Conservation (phyloP, 2,329 filamentous ascomycete species). For the Pseudopyricularia javanii region DNA sequence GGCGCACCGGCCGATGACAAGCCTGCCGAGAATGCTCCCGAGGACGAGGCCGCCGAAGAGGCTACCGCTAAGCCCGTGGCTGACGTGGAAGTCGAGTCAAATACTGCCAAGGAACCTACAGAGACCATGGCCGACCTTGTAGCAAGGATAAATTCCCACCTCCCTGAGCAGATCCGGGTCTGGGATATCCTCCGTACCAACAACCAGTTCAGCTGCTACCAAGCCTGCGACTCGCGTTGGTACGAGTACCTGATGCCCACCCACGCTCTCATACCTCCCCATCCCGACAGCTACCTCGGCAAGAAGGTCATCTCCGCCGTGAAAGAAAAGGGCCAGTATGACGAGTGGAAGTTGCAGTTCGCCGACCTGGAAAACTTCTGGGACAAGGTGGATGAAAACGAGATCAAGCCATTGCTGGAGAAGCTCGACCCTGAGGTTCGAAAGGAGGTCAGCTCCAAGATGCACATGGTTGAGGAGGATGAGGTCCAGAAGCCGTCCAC, state of each 20-base stretch:
- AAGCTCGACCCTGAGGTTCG: constrained; percentile 51
- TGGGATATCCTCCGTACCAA: constrained; percentile 90
- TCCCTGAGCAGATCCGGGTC: constrained; percentile 81
- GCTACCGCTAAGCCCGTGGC: neutral
- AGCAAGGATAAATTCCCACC: constrained; percentile 75
- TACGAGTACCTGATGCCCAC: constrained; percentile 97
- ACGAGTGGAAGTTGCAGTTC: constrained; percentile 56
- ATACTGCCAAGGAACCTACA: neutral
- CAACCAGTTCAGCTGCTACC: constrained; percentile 88
- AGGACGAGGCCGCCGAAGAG: neutral
- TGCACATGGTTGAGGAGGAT: constrained; percentile 31
- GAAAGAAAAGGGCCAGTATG: constrained; percentile 58
- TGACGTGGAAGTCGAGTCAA: neutral
- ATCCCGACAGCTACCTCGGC: constrained; percentile 76
- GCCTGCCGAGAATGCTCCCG: neutral
- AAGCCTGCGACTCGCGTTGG: constrained; percentile 86
- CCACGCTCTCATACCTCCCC: constrained; percentile 83
- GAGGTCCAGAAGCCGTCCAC: constrained; percentile 6
- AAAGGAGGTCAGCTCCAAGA: constrained; percentile 47
- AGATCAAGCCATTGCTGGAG: constrained; percentile 60
- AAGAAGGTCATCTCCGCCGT: constrained; percentile 71
- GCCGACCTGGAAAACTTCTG: constrained; percentile 73
- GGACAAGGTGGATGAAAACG: constrained; percentile 67
- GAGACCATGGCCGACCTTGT: constrained; percentile 47
- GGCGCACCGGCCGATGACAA: neutral